These are phyloP conservation scores for Cyclotella distinguenda DNA, from an alignment of 108 stramenopile species.

Conservation along the genomic window DNA sequence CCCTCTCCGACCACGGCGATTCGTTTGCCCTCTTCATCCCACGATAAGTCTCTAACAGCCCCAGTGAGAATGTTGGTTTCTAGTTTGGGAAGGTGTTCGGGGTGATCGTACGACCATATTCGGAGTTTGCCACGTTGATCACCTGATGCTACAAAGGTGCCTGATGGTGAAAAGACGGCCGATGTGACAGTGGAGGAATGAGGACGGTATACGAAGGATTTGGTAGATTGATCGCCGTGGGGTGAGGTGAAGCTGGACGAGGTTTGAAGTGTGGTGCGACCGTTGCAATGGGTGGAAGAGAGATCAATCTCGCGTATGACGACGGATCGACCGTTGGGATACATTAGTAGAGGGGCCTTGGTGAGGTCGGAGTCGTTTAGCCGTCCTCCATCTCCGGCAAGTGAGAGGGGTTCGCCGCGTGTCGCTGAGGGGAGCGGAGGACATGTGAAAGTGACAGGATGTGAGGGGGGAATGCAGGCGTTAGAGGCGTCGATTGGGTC, in stretches of 20 bases:
- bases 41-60: constrained; percentile 85
- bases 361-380: constrained; percentile 46
- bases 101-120: constrained; percentile 93
- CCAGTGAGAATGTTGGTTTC: constrained; percentile 63
- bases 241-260: constrained; percentile 5
- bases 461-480: constrained; percentile 62
- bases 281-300: not conserved
- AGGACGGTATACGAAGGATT: constrained; percentile 89
- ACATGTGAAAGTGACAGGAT: constrained; percentile 50
- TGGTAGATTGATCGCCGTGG: constrained; percentile 21
- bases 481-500: constrained; percentile 68
- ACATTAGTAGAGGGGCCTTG: constrained; percentile 52
- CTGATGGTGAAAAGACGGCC: constrained; percentile 77
- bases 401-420: constrained; percentile 64
- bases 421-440: constrained; percentile 68
- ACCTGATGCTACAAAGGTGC: constrained; percentile 87
- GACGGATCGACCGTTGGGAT: constrained; percentile 55
- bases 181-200: constrained; percentile 78
- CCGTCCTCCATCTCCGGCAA: constrained; percentile 68
- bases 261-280: not conserved
- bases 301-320: constrained; percentile 56
- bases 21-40: constrained; percentile 93
- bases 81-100: constrained; percentile 87
- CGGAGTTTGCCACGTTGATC: constrained; percentile 86
- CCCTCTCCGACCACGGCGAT: constrained; percentile 56